A percentile compares a stretch with the other conserved stretches of the same genome.
Conservation (phyloP, 495 filamentous ascomycete species). For the Penicillium coffeae region DNA sequence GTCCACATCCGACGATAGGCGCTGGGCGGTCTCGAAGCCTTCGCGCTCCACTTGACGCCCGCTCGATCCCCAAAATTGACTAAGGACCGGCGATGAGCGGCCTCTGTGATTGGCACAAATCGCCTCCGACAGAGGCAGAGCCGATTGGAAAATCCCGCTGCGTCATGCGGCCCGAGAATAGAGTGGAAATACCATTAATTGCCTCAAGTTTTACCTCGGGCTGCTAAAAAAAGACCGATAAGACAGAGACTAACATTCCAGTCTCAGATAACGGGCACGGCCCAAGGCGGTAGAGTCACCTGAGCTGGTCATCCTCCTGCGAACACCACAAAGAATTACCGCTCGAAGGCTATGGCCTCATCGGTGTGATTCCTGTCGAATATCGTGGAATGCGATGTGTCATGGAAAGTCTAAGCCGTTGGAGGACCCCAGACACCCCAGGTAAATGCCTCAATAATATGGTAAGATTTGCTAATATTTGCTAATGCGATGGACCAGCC, state of each 20-base stretch:
- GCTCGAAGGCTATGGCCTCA: background rate
- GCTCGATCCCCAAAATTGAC: constrained; percentile 16
- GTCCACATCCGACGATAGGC: constrained; percentile 7
- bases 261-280: background rate
- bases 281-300: background rate
- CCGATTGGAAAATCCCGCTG: constrained; percentile 27
- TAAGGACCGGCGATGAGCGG: constrained; percentile 21
- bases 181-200: constrained; percentile 15
- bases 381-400: constrained; percentile 28
- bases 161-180: constrained; percentile 33
- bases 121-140: constrained; percentile 22
- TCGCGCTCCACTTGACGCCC: constrained; percentile 13
- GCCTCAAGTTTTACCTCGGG: constrained; percentile 11
- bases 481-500: constrained; percentile 2
- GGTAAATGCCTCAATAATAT: constrained; percentile 13
- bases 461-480: background rate
- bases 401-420: too few species aligned
- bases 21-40: constrained; percentile 19
- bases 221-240: background rate
- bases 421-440: too few species aligned
- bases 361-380: constrained; percentile 16
- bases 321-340: too few species aligned
- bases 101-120: constrained; percentile 15
- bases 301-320: constrained; percentile 4
- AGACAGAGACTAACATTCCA: background rate